Evolutionary conservation across 2,329 filamentous ascomycete species (phyloP), one percentile per base, ranked within the genome.

Genomic region (Epichloe sibirici): DNA sequence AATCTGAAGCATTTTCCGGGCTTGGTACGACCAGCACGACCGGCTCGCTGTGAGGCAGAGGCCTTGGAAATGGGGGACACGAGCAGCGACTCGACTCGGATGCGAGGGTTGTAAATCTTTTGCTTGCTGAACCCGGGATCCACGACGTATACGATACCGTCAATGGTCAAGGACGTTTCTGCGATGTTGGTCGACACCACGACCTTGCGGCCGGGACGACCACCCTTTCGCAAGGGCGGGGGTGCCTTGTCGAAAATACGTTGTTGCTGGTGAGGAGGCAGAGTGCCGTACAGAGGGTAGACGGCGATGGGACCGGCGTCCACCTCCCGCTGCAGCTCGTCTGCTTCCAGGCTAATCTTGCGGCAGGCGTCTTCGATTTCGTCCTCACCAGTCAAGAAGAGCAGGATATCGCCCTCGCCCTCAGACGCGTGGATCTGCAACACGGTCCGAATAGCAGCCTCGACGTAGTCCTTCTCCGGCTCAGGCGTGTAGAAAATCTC

Each of bases 111-210:
- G 76, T 97, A 98, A 57, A 97, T 93, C 71, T 97, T 98, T 65
- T 98, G 93, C 74, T 98, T 98, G 73, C 90, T 95, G 74, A 98
- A 98, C 38, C 93, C 93, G 2, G 93, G 91, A 64, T 98, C 93
- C n/a, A 98, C 91, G 37, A 98, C 93, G 64, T 96, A 98, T 38
- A 98, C 93, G 57, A 98, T 98, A 66, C 93, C 93, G 65, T 98
- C 93, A 56, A 98, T 98, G 46, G 93, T 98, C 70, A 98, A 81
- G 63, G 86, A 91, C 0, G 93, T 98, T 74, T 98, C 93, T 45
- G 93, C 93, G 69, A 98, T 98, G 69, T 98, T 98, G 59, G 93
- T 98, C 9, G 90, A 88, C 34, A 98, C 79, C 61, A 98, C 94
- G 65, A 84, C 85, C 70, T 98, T 98, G 56, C 93, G 81, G n/a